Conservation (phyloP, 371 early-diverging fungal species). For the Choanephora cucurbitarum region DNA sequence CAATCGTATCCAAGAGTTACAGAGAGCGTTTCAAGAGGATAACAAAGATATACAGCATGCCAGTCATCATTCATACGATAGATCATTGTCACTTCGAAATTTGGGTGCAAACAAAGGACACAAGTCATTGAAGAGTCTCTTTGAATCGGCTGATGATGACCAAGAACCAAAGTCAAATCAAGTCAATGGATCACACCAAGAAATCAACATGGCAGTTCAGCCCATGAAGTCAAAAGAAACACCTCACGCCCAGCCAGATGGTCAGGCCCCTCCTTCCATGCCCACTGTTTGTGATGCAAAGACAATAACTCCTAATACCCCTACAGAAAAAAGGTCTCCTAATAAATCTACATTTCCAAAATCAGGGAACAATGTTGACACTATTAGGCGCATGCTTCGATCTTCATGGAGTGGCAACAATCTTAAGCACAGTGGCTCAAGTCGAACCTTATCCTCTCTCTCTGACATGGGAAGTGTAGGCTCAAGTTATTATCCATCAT, state of each 20-base stretch:
- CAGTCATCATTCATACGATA: conserved; percentile 5
- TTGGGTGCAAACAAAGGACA: background rate
- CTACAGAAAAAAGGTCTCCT: conserved; percentile 1
- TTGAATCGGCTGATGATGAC: too few relatives aligned
- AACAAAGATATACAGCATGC: conserved; percentile 6
- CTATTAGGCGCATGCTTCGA: conserved; percentile 38
- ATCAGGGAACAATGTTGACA: conserved; percentile 29
- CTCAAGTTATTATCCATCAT: conserved; percentile 9
- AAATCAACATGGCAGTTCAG: too few relatives aligned
- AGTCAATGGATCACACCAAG: too few relatives aligned
- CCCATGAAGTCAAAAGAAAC: too few relatives aligned
- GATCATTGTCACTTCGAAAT: background rate
- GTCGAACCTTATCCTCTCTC: conserved; percentile 17
- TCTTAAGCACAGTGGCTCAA: conserved; percentile 28
- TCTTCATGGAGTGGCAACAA: conserved; percentile 37
- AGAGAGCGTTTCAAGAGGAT: conserved; percentile 1
- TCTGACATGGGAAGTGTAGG: conserved; percentile 20
- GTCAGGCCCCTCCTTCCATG: too few relatives aligned
- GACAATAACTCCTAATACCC: background rate
- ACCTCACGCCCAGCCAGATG: too few relatives aligned
- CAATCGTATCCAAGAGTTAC: conserved; percentile 1
- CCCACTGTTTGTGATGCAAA: too few relatives aligned
- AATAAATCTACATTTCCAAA: too few relatives aligned
- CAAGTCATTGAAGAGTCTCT: background rate
- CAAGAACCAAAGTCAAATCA: too few relatives aligned